Percentiles rank a stretch among this genome's conserved stretches.
Conservation (phyloP, 305 asterid species). For the Lippia alba region DNA sequence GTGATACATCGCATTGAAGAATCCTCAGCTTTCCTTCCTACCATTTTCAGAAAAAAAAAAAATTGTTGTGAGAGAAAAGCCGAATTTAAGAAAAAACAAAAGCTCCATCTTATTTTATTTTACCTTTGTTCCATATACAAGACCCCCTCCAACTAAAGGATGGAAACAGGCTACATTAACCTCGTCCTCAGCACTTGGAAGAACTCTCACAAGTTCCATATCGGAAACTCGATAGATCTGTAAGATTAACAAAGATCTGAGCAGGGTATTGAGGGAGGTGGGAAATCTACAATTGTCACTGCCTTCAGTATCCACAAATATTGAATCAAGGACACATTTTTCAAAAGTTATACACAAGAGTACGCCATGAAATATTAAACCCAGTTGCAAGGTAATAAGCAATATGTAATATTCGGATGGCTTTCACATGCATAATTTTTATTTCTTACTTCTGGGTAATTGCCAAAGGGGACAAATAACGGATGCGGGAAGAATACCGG, state of each 20-base stretch:
- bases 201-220: constrained; percentile 96
- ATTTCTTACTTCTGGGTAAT: background rate
- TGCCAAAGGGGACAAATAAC: background rate
- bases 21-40: constrained; percentile 98
- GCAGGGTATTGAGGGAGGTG: constrained; percentile 2
- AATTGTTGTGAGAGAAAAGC: constrained; percentile 17
- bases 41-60: constrained; percentile 32
- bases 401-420: background rate
- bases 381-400: background rate
- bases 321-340: constrained; percentile 16
- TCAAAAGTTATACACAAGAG: constrained; percentile 15
- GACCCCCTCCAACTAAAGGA: constrained; percentile 93
- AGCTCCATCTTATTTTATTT: constrained; percentile 13
- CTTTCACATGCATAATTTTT: constrained; percentile 2
- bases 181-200: constrained; percentile 98
- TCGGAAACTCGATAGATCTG: constrained; percentile 92
- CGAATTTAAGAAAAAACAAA: background rate
- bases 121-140: constrained; percentile 98
- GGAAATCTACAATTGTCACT: constrained; percentile 5
- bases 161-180: constrained; percentile 98
- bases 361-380: constrained; percentile 13
- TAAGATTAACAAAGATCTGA: constrained; percentile 26
- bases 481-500: background rate
- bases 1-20: constrained; percentile 70
- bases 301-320: constrained; percentile 18